Evolutionary conservation across 2,329 filamentous ascomycete genomes (phyloP), one percentile per base, ranked within the genome.

Genomic region (Scytalidium sp.): DNA sequence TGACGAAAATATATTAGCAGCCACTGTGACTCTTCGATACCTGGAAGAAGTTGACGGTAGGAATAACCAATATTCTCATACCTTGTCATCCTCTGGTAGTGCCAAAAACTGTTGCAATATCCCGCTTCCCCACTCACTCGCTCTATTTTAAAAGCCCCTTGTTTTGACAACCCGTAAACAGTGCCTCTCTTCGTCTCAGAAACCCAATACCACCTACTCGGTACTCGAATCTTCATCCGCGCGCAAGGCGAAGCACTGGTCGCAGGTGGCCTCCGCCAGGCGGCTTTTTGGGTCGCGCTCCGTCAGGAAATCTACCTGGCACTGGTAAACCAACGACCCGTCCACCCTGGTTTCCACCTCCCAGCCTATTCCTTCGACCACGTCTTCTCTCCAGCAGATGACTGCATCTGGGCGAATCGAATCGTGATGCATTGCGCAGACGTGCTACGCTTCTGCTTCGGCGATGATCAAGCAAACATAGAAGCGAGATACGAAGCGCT

Each of bases 401-500:
- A 44, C 19, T 20, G 25, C 17, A 44, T 21, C 10, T 44, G 42
- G 42, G 19, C 42, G 9, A 44, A 44, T 44, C 19, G 42, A 27
- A 44, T 44, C 3, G 25, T 44, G n/a, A 23, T 44, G 10, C n/a
- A 44, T 15, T 44, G 42, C 25, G 42, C 42, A 22, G 42, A 44
- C 6, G 25, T 44, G 5, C n/a, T 23, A 13, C 21, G 25, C 6
- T 44, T 44, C 42, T 23, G 42, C 42, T 44, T 44, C 42, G 22
- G 22, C 19, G n/a, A 25, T 17, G 42, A 44, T 15, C 19, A 44
- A 25, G 25, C 25, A 13, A 27, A 27, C 13, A 13, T 27, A 13
- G 25, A 27, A 27, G 25, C 25, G 7, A 27, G 25, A 13, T 58
- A 58, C 20, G 50, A 56, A 23, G 25, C 39, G 17, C 22, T 58